Evolutionary conservation across 805 yeast genomes (phyloP).

Genomic region (Saccharomyces paradoxus): DNA sequence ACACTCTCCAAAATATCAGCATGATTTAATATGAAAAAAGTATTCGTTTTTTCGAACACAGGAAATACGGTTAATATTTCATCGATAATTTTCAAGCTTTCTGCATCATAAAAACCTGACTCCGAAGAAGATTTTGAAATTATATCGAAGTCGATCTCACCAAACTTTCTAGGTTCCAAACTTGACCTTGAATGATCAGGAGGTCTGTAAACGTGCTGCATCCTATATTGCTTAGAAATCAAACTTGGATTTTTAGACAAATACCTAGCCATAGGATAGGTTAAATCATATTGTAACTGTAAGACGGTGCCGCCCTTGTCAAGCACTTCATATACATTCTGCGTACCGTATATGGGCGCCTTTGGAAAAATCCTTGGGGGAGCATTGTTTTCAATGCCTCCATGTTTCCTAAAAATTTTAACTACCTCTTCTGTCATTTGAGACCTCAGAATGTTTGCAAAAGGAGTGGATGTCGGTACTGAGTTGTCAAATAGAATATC

Average conservation of each 20-base stretch:
- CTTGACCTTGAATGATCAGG: conserved; percentile 42
- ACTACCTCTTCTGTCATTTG: conserved; percentile 54
- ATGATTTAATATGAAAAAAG: conserved; percentile 66
- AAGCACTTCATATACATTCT: conserved; percentile 67
- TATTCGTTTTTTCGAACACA: conserved; percentile 49
- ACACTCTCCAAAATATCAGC: conserved; percentile 68
- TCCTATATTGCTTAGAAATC: conserved; percentile 53
- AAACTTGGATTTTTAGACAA: conserved; percentile 52
- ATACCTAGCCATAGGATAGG: conserved; percentile 81
- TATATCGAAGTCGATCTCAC: conserved; percentile 83
- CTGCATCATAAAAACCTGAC: conserved; percentile 69
- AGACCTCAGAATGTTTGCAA: conserved; percentile 50
- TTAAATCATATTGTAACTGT: conserved; percentile 82
- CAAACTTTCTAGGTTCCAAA: conserved; percentile 66
- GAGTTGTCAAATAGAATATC: conserved; percentile 71
- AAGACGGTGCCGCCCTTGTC: conserved; percentile 83
- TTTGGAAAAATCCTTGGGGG: conserved; percentile 73
- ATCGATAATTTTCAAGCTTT: conserved; percentile 71
- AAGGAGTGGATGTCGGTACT: conserved; percentile 24
- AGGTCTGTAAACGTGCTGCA: conserved; percentile 77
- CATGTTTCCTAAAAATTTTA: conserved; percentile 67
- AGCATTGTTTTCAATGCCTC: conserved; percentile 70
- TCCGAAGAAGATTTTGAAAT: conserved; percentile 42
- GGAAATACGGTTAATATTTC: conserved; percentile 64
- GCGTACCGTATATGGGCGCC: conserved; percentile 59